A percentile compares a stretch with the other conserved stretches of the same genome.
These are phyloP conservation scores for Kwoniella heveanensis DNA, from an alignment of 768 basidiomycete genomes.

Conservation along the genomic window DNA sequence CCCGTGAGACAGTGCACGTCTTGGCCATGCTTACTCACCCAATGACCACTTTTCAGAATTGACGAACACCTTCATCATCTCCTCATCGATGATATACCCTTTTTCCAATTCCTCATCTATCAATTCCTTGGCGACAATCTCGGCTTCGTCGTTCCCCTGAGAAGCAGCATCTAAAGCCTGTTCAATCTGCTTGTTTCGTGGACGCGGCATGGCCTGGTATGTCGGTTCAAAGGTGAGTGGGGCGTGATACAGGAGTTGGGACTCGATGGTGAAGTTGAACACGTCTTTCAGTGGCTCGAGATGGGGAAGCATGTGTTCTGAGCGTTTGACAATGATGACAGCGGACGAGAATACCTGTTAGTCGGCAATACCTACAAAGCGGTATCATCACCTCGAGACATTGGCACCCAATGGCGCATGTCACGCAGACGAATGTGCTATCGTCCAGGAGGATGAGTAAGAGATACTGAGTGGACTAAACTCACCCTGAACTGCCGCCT, in stretches of 20 bases:
- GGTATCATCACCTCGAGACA: too few relatives aligned
- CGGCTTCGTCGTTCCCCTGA: conserved; percentile 24
- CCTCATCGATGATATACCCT: conserved; percentile 67
- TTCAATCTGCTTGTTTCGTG: conserved; percentile 14
- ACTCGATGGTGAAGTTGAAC: conserved; percentile 92
- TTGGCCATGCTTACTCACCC: conserved; percentile 60
- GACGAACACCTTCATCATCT: conserved; percentile 87
- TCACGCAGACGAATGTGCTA: too few relatives aligned
- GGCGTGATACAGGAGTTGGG: conserved; percentile 88
- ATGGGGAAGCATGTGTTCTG: conserved; percentile 73
- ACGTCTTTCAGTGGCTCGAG: conserved; percentile 65
- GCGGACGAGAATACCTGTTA: too few relatives aligned
- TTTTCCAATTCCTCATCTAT: conserved; percentile 53
- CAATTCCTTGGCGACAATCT: conserved; percentile 29
- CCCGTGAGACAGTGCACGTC: too few relatives aligned
- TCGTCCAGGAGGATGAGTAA: too few relatives aligned
- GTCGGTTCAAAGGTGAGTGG: conserved; percentile 78
- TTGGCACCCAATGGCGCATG: too few relatives aligned
- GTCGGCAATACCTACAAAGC: too few relatives aligned
- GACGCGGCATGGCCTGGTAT: conserved; percentile 3
- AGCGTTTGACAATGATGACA: not conserved
- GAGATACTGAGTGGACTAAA: too few relatives aligned
- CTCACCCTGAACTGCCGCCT: conserved; percentile 65
- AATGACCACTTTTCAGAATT: conserved; percentile 96
- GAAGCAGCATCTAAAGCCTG: conserved; percentile 19